Evolutionary conservation across 495 filamentous ascomycete genomes (phyloP).

Genomic region (Niebla homalea): DNA sequence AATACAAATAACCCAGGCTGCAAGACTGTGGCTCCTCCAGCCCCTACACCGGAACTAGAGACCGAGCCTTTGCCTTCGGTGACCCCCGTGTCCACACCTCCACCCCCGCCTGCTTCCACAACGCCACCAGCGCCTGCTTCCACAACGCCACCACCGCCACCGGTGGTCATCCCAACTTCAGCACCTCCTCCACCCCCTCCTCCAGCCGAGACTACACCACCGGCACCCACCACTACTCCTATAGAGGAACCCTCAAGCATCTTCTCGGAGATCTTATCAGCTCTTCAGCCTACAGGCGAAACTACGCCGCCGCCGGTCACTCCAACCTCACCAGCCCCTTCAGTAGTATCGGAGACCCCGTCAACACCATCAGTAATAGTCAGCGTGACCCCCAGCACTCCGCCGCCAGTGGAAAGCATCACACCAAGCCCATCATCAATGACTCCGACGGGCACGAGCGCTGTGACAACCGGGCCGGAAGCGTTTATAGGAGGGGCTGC

Average conservation of each 20-base stretch:
- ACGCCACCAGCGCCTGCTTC: not conserved
- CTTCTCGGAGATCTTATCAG: not conserved
- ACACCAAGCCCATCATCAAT: not conserved
- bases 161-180: not conserved
- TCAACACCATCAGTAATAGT: not conserved
- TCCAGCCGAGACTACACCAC: not conserved
- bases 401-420: not conserved
- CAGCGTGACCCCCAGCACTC: not conserved
- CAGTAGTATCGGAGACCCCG: not conserved
- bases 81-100: not conserved
- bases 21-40: not conserved
- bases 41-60: not conserved
- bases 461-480: not conserved
- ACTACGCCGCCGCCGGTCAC: not conserved
- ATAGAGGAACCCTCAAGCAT: not conserved
- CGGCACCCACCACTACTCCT: not conserved
- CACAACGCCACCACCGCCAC: not conserved
- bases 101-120: not conserved
- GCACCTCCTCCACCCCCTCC: not conserved
- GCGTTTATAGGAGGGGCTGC: not conserved
- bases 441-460: not conserved
- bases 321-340: not conserved
- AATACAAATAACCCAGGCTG: not conserved
- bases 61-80: not conserved
- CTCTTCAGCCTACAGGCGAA: not conserved